Evolutionary conservation across 2,329 filamentous ascomycete genomes (phyloP).

Genomic region (Magnaporthiopsis poae): DNA sequence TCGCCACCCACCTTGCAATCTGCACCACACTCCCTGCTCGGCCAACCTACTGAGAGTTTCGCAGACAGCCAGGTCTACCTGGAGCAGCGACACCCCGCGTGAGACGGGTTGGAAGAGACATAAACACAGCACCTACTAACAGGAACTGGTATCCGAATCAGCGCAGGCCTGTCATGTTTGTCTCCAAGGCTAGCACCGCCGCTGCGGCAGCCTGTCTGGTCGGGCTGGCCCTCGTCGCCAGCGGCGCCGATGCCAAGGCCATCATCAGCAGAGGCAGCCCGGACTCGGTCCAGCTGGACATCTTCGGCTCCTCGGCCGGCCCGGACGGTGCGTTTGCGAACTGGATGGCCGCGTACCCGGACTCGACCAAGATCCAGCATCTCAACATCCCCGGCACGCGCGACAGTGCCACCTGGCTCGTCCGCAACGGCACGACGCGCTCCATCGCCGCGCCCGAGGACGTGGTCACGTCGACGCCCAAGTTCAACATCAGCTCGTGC

Average conservation of each 20-base stretch:
- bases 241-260: neutral
- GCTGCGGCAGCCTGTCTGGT: neutral
- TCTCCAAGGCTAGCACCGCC: neutral
- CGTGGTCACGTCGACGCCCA: neutral
- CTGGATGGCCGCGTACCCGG: conserved; percentile 37
- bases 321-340: conserved; percentile 17
- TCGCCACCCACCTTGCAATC: no score
- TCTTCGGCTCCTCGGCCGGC: conserved; percentile 15
- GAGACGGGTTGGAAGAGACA: neutral
- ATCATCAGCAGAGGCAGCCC: neutral
- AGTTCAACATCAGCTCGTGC: conserved; percentile 18
- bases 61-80: neutral
- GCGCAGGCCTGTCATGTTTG: neutral
- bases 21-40: no score
- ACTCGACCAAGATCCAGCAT: conserved; percentile 31
- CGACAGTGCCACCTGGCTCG: conserved; percentile 39
- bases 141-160: neutral
- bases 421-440: neutral
- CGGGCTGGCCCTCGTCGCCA: neutral
- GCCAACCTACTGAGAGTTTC: no score
- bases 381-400: conserved; percentile 42
- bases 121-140: neutral
- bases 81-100: neutral
- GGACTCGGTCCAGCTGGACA: conserved; percentile 24
- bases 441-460: neutral